Percentiles rank a stretch among this genome's conserved stretches.
Conservation (phyloP, 768 basidiomycete genomes). For the Rhodotorula paludigena region DNA sequence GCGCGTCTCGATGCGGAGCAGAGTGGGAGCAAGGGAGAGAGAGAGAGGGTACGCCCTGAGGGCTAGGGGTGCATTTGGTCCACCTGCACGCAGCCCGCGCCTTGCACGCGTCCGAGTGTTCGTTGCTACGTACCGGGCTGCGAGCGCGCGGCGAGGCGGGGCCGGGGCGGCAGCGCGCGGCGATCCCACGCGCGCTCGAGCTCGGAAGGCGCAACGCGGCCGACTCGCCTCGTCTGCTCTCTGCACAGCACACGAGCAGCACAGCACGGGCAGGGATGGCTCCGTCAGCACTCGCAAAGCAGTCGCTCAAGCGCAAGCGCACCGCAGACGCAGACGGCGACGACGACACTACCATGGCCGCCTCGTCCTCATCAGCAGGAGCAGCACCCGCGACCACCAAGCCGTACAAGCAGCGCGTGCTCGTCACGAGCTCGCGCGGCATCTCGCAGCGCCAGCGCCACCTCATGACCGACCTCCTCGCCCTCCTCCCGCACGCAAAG, state of each 20-base stretch:
- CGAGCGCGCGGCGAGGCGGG: too few relatives aligned
- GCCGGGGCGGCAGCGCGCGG: too few relatives aligned
- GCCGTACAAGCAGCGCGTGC: slow-evolving; percentile 90
- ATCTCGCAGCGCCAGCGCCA: slow-evolving; percentile 95
- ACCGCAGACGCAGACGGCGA: slow-evolving; percentile 5
- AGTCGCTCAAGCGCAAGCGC: slow-evolving; percentile 37
- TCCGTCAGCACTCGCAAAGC: slow-evolving; percentile 21
- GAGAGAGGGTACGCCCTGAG: too few relatives aligned
- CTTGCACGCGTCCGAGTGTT: too few relatives aligned
- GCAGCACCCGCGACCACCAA: slow-evolving; percentile 43
- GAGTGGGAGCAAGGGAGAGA: too few relatives aligned
- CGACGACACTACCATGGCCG: neutral
- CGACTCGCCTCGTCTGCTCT: neutral
- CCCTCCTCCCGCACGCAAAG: slow-evolving; percentile 85
- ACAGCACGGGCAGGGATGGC: slow-evolving; percentile 1
- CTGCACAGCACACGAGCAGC: neutral
- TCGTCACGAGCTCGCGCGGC: slow-evolving; percentile 86
- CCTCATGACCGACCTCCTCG: slow-evolving; percentile 89
- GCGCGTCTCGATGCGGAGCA: too few relatives aligned
- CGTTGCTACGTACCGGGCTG: too few relatives aligned
- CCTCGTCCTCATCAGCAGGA: neutral
- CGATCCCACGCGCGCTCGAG: too few relatives aligned
- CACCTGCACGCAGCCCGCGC: too few relatives aligned
- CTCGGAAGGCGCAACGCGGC: too few relatives aligned
- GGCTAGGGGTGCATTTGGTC: too few relatives aligned